Base-by-base conservation (phyloP, 139 green algal species). In the Marvania coccoides region DNA sequence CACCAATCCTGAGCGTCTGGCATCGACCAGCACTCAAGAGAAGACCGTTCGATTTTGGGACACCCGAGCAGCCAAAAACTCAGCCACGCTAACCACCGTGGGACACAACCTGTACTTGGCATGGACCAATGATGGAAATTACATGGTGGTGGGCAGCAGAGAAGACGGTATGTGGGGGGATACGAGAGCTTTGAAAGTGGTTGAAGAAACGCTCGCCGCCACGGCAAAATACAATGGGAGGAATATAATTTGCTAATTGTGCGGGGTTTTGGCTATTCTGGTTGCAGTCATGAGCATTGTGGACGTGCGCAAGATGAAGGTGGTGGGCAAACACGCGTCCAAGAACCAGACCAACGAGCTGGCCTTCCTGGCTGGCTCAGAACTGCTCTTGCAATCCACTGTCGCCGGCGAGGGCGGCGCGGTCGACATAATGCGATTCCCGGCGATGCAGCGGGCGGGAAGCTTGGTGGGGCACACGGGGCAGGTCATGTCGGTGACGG, bases 11-110 rank as follows among this genome's bases (percentile, higher is more conserved):
- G 55, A 79, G 34, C 61, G 46, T 38, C 48, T 79, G 24, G 72
- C 58, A 3, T 74, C 72, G 3, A 62, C 71, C n/a, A 54, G 47
- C 0, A 24, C 37, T 4, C 19, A 38, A 24, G 72, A 79, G 38
- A 58, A 71, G 23, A 64, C 15, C n/a, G 48, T 79, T 36, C 34
- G 72, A 10, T 78, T 78, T 26, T 74, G 65, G 65, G 72, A 79
- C 58, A 58, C 59, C 6, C 29, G 72, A 5, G 15, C 12, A 0
- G 35, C 34, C 34, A 71, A 71, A 28, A 74, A 71, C 65, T 71
- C 65, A 3, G 72, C 65, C 38, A 74, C 65, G 6, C 40, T 79
- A 23, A 29, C 30, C 30, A 75, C 65, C 19, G 58, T 58, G 2
- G 65, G 58, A 9, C 13, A 57, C 48, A 79, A 79, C 33, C 61